Evolutionary conservation across 2,329 filamentous ascomycete genomes (phyloP), one percentile per base, ranked within the genome.

Genomic region (Trichoderma asperellum): DNA sequence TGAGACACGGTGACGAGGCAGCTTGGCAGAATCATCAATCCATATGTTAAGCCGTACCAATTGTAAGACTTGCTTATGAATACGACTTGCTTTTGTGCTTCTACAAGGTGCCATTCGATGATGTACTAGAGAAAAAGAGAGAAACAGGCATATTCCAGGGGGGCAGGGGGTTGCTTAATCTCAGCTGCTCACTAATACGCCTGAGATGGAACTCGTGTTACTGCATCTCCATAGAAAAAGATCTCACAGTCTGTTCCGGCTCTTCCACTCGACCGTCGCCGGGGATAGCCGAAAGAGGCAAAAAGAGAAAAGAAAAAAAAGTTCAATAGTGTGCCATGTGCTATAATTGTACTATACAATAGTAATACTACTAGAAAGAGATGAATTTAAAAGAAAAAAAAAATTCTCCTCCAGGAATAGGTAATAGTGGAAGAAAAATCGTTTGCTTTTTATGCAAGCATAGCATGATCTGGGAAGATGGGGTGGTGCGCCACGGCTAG

Each of bases 381-480:
- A 7, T 18, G 29, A 57, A 27, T 8, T 5, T 24, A 24, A 24
- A 24, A 24, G 2, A 24, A 24, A 24, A 24, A 40, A 37, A 43
- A 37, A 55, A 27, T 21, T 52, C 37, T 56, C 18, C 11, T 47
- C 47, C 12, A 24, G 32, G 2, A 2, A 2, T 32, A 14, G 34
- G n/a, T 29, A 2, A 35, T 59, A n/a, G 40, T 29, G 6, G 49
- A 24, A 65, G 14, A 27, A 35, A 27, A 35, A 35, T 67, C 53
- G 53, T 58, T 35, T 58, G 53, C 21, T 67, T 67, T 59, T 67
- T 27, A 67, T 67, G 63, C 63, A 58, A 67, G 63, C 63, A 67
- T 67, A 67, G 63, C 63, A 67, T 67, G 63, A 67, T 67, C 37
- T 49, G 40, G 55, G 40, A n/a, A 24, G 29, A 52, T 40, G 27